phyloP scores from a whole-genome alignment of 2,329 filamentous ascomycete species.

The Cercospora brassicicola region DNA sequence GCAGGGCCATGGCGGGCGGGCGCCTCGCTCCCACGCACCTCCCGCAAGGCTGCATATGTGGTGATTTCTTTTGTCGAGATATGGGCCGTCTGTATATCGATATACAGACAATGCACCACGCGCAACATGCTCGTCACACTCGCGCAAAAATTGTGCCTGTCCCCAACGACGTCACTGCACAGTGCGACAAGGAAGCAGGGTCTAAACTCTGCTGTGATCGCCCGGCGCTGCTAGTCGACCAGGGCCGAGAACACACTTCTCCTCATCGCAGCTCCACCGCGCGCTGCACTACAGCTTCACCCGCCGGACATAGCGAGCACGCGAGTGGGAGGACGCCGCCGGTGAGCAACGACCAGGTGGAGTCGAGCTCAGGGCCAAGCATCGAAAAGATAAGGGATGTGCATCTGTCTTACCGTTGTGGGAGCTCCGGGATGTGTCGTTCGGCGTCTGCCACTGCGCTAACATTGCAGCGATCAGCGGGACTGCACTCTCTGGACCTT shows the following conservation, averaged over 20 bases:
- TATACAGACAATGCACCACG: neutral
- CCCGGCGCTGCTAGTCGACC: neutral
- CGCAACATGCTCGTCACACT: neutral
- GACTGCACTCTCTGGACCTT: neutral
- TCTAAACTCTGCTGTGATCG: conserved; percentile 5
- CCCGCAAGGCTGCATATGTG: neutral
- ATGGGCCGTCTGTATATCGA: neutral
- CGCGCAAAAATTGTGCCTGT: neutral
- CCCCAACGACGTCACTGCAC: conserved; percentile 3
- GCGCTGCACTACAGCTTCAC: neutral
- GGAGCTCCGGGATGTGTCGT: conserved; percentile 4
- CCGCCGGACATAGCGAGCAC: neutral
- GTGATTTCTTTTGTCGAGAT: neutral
- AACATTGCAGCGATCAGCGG: conserved; percentile 17
- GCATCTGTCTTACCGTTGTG: neutral
- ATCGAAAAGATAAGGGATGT: neutral
- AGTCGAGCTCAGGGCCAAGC: neutral
- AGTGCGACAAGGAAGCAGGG: neutral
- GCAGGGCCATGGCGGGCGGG: neutral
- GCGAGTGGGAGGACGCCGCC: neutral
- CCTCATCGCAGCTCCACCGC: conserved; percentile 10
- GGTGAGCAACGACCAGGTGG: neutral
- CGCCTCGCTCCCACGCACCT: neutral
- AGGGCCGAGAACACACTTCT: conserved; percentile 13
- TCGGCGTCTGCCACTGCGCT: conserved; percentile 5